Base-by-base conservation (phyloP, 1,284 basidiomycete genomes). In the Pascua guehoae region DNA sequence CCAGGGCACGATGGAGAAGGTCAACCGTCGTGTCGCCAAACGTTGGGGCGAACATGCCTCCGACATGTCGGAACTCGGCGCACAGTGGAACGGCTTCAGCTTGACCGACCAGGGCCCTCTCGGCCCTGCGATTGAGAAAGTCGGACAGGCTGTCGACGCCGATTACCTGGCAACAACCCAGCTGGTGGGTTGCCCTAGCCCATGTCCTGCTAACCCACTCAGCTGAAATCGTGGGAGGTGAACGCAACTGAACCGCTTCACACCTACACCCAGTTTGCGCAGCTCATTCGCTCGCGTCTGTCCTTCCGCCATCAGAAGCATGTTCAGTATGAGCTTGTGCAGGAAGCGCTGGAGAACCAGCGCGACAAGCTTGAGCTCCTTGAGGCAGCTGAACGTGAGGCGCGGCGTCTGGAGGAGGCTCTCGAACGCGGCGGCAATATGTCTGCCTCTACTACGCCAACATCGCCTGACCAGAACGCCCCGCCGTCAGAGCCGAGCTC, bases 261-360 rank as follows among this genome's bases (percentile, higher is more conserved):
- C 69, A 94, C 97, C 72, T 98, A 98, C 76, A 82, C 87, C 41
- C 95, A 98, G 75, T 99, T 98, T 72, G 92, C 90, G 9, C 81
- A 84, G 12, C 93, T 98, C 67, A 96, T 99, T 79, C 94, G 91
- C 80, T 89, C 89, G 69, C 80, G 98, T 18, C 84, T 99, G 50
- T 86, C 86, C 1, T 99, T 96, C 79, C 87, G 96, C 38, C 96
- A 98, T 75, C 91, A 95, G 78, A 98, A 98, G 78, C 94, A 99
- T 66, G 89, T 95, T 11, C 96, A 99, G 74, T 94, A 89, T 69
- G 96, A 98, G 78, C 88, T 96, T 82, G 95, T 95, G 0, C 89
- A 94, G 72, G 95, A 98, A 70, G 83, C 84, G 37, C 81, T 98
- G 17, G 93, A 95, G 63, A 82, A 81, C 12, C 97, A 95, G 78